Evolutionary conservation across 192 early-diverging fungal species (phyloP).

Genomic region (Geranomyces michiganensis): DNA sequence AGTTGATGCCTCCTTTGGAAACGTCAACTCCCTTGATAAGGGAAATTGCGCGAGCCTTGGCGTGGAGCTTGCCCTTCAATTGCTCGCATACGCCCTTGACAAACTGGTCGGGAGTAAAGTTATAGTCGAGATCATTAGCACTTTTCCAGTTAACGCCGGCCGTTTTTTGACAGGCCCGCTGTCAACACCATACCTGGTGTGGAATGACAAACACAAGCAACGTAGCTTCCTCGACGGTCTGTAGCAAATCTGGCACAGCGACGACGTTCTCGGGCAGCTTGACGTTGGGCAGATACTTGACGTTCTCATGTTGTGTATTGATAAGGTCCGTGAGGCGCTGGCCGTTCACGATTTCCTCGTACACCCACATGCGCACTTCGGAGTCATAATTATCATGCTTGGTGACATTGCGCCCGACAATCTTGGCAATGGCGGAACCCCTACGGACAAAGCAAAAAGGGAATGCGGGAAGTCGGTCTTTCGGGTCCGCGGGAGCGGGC

Average conservation of each 20-base stretch:
- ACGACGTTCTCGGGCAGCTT: conserved; percentile 82
- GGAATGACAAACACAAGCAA: conserved; percentile 93
- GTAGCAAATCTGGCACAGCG: conserved; percentile 79
- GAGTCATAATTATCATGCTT: conserved; percentile 71
- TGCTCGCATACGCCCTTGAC: conserved; percentile 80
- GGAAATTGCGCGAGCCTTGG: conserved; percentile 85
- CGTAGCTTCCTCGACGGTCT: conserved; percentile 81
- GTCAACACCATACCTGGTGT: conserved; percentile 62
- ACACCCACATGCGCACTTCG: conserved; percentile 93
- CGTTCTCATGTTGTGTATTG: conserved; percentile 92
- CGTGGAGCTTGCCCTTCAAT: conserved; percentile 72
- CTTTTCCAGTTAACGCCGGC: no score
- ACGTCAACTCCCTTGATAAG: conserved; percentile 92
- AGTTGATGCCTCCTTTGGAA: conserved; percentile 69
- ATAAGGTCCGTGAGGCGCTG: conserved; percentile 90
- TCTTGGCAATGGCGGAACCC: conserved; percentile 93
- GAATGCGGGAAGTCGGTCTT: no score
- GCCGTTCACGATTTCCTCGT: conserved; percentile 87
- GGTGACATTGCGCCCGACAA: conserved; percentile 82
- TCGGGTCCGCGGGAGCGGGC: background rate
- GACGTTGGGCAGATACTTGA: conserved; percentile 75
- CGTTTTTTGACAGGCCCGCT: no score
- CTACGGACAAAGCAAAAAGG: conserved; percentile 44
- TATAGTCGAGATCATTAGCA: no score
- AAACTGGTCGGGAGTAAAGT: conserved; percentile 54